Base-by-base conservation (phyloP, 257 asterid genomes). In the Lantana camara region DNA sequence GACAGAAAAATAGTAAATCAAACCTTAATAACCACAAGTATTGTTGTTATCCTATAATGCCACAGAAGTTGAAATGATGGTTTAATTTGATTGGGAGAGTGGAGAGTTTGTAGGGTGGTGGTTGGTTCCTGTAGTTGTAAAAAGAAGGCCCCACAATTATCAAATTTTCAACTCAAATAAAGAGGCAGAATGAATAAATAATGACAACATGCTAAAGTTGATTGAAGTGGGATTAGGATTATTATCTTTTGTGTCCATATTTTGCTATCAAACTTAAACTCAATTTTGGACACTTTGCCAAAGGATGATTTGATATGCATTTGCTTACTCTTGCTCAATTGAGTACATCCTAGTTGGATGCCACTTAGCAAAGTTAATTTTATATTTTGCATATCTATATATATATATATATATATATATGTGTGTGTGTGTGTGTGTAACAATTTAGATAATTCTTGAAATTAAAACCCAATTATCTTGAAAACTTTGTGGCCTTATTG, bases 31-130 rank as follows among this genome's bases (percentile, higher is more conserved):
- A 57, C 71, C 71, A 29, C 71, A 61, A 13, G 63, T 32, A 55
- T 63, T 74, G 68, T 63, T 73, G 68, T 67, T 73, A 40, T 38
- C 58, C 58, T 62, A 48, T 48, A 59, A 35, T 29, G 34, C 38
- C 35, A 35, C 30, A 16, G 12, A 51, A 65, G 16, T 57, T 49
- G 63, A 71, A 40, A 71, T 71, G 67, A 71, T 55, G 49, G 57
- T 60, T 46, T 48, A 21, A 14, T 54, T 73, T 38, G 54, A 66
- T 37, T 59, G 20, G 29, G 27, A 49, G 27, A 24, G 16, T 27
- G 14, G 57, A 27, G 4, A 42, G 19, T 10, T 12, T 23, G 29
- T 52, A 5, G 60, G 38, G 20, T 32, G 64, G 47, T 34, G 40
- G 37, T 54, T 5, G 40, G n/a, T n/a, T n/a, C n/a, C n/a, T 35